Percentiles rank a stretch among this genome's conserved stretches.
Evolutionary conservation across 2,329 filamentous ascomycete genomes (phyloP).

Genomic region (Ophiostoma piceae): DNA sequence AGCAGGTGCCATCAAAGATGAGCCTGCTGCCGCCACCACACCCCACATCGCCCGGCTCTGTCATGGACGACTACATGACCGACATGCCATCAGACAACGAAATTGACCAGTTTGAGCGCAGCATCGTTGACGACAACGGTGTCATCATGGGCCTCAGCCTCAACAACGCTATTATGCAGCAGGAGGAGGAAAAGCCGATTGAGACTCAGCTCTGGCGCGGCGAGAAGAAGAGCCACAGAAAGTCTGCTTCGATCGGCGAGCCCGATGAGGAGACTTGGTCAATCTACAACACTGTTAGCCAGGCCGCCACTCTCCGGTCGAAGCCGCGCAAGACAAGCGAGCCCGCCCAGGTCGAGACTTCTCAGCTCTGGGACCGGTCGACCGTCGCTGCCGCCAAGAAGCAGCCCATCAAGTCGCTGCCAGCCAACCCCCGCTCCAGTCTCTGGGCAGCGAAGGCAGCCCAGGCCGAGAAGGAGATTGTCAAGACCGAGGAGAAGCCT

Average conservation of each 20-base stretch:
- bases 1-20: constrained; percentile 47
- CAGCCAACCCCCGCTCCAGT: neutral
- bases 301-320: constrained; percentile 30
- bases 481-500: neutral
- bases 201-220: constrained; percentile 21
- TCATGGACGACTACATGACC: constrained; percentile 35
- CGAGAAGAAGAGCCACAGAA: constrained; percentile 18
- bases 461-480: neutral
- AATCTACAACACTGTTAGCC: constrained; percentile 31
- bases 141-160: constrained; percentile 33
- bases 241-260: constrained; percentile 29
- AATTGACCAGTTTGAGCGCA: constrained; percentile 29
- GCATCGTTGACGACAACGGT: constrained; percentile 24
- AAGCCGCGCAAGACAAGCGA: constrained; percentile 30
- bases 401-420: neutral
- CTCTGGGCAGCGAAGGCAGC: neutral
- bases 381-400: neutral
- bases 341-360: constrained; percentile 32
- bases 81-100: constrained; percentile 34
- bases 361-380: constrained; percentile 24
- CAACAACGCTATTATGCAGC: constrained; percentile 27
- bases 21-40: constrained; percentile 43
- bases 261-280: constrained; percentile 38
- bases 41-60: constrained; percentile 27
- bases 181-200: neutral